Conservation (phyloP, 2,329 filamentous ascomycete species). For the Cordyceps javanica region DNA sequence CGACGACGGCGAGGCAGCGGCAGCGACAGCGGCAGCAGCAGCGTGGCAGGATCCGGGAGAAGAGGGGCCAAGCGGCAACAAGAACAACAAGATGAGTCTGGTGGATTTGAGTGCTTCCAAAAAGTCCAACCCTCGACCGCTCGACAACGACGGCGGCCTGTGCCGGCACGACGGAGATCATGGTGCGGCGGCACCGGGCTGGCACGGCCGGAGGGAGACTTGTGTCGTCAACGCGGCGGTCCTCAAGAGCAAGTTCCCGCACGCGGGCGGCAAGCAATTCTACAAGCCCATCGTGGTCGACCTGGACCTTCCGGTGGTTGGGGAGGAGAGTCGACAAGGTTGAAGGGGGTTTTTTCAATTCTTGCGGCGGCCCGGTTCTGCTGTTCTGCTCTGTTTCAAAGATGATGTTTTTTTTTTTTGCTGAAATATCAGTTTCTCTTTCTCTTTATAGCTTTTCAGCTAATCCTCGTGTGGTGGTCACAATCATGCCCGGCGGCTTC, state of each 20-base stretch:
- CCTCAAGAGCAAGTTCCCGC: conserved; percentile 61
- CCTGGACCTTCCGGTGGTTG: conserved; percentile 58
- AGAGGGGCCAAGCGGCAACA: no score
- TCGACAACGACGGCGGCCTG: conserved; percentile 4
- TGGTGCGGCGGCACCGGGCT: conserved; percentile 25
- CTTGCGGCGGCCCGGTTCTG: no score
- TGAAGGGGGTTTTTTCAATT: no score
- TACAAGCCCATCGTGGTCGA: conserved; percentile 84
- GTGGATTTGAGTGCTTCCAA: background rate
- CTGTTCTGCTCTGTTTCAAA: no score
- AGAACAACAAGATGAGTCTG: conserved; percentile 35
- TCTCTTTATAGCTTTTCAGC: no score
- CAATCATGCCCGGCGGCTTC: no score
- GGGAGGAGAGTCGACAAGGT: background rate
- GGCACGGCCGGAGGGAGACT: conserved; percentile 55
- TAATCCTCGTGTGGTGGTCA: no score
- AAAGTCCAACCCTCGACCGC: background rate
- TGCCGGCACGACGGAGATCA: background rate
- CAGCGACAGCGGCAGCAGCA: no score
- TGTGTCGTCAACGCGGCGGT: conserved; percentile 77
- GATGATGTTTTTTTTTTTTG: no score
- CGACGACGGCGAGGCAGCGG: no score
- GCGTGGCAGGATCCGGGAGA: conserved; percentile 55
- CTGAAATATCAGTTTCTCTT: no score
- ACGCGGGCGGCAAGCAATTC: conserved; percentile 54